A percentile compares a stretch with the other conserved stretches of the same genome.
Evolutionary conservation across 1,139 yeast species (phyloP).

Genomic region (Geotrichum australiense): DNA sequence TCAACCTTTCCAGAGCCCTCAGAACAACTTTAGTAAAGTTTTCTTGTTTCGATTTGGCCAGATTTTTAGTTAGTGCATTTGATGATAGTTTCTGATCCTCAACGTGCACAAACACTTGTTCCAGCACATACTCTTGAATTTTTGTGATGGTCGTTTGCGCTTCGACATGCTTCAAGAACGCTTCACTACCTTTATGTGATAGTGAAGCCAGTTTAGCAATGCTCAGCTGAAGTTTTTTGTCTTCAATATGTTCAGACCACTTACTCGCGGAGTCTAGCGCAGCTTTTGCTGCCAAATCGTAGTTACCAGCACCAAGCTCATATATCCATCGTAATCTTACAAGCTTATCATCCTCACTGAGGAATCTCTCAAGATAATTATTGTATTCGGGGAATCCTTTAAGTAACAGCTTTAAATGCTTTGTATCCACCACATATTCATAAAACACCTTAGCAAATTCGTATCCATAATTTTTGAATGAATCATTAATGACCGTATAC

Average conservation of each 20-base stretch:
- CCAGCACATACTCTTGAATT: conserved; percentile 19
- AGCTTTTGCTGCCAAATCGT: conserved; percentile 43
- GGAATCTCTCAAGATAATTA: conserved; percentile 46
- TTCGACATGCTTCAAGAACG: conserved; percentile 22
- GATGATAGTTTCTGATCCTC: too few species aligned
- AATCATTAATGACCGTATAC: conserved; percentile 39
- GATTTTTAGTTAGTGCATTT: too few species aligned
- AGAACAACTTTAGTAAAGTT: conserved; percentile 21
- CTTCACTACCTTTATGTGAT: conserved; percentile 27
- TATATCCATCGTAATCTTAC: conserved; percentile 70
- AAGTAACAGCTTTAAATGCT: conserved; percentile 49
- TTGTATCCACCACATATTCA: conserved; percentile 49
- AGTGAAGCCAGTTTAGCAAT: conserved; percentile 56
- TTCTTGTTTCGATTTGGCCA: too few species aligned
- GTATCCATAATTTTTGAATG: conserved; percentile 58
- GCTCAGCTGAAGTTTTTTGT: conserved; percentile 55
- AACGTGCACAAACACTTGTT: conserved; percentile 8
- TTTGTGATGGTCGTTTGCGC: conserved; percentile 18
- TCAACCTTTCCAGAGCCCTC: conserved; percentile 37
- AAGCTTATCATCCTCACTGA: conserved; percentile 41
- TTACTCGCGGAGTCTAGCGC: conserved; percentile 29
- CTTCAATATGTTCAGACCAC: conserved; percentile 26
- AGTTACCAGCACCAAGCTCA: conserved; percentile 49
- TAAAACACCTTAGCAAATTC: conserved; percentile 63
- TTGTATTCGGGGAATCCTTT: conserved; percentile 52